Evolutionary conservation across 1,284 basidiomycete genomes (phyloP).

Genomic region (Fomes fomentarius): DNA sequence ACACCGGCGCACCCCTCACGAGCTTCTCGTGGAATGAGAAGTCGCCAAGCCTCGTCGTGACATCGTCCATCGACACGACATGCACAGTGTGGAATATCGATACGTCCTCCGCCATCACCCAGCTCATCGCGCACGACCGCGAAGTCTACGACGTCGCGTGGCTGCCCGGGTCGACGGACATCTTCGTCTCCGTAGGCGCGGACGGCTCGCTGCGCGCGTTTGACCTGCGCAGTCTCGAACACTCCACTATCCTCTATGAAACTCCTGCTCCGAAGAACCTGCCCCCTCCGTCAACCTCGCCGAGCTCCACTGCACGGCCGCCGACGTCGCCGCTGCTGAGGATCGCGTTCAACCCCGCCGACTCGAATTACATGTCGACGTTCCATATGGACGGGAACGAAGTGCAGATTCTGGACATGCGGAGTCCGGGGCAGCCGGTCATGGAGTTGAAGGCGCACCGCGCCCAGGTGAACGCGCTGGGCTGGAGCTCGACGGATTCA

Average conservation of each 20-base stretch:
- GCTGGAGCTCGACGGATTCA: conserved; percentile 84
- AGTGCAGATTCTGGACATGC: conserved; percentile 92
- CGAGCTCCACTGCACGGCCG: conserved; percentile 63
- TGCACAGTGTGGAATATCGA: conserved; percentile 98
- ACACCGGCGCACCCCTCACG: conserved; percentile 86
- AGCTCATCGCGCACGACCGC: conserved; percentile 97
- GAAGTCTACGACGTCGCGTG: conserved; percentile 98
- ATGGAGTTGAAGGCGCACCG: conserved; percentile 86
- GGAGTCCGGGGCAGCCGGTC: conserved; percentile 91
- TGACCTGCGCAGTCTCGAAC: conserved; percentile 94
- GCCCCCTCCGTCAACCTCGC: conserved; percentile 53
- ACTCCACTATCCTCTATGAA: conserved; percentile 98
- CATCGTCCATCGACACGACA: conserved; percentile 95
- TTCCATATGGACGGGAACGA: conserved; percentile 89
- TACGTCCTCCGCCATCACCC: conserved; percentile 93
- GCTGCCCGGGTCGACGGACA: conserved; percentile 97
- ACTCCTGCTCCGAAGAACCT: conserved; percentile 79
- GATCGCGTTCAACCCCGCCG: conserved; percentile 85
- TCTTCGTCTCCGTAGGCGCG: conserved; percentile 98
- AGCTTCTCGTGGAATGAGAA: conserved; percentile 97
- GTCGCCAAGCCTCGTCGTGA: conserved; percentile 86
- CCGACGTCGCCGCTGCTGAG: conserved; percentile 81
- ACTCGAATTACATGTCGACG: conserved; percentile 92
- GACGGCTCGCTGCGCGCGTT: conserved; percentile 97
- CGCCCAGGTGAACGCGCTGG: conserved; percentile 79